These are phyloP conservation scores for Fusarium tuaranense DNA, from an alignment of 2,329 filamentous ascomycete species.

Conservation along the genomic window DNA sequence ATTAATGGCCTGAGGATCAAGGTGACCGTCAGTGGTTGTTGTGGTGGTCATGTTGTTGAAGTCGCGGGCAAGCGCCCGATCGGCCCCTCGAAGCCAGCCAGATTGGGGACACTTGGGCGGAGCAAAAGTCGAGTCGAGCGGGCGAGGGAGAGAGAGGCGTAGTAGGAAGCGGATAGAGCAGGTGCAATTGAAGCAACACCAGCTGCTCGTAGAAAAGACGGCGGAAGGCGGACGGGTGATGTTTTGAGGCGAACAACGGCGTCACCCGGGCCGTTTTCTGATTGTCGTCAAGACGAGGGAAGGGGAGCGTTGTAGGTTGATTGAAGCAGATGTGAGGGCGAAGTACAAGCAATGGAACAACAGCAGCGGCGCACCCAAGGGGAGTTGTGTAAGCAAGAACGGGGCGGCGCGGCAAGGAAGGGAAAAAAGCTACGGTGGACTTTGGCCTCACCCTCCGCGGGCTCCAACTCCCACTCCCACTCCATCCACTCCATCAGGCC, in stretches of 20 bases:
- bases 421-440: constrained; percentile 47
- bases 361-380: constrained; percentile 1
- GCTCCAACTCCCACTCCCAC: background rate
- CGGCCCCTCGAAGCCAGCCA: constrained; percentile 53
- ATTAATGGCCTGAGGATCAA: constrained; percentile 41
- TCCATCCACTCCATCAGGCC: background rate
- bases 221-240: constrained; percentile 8
- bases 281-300: constrained; percentile 38
- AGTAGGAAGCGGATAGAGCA: constrained; percentile 25
- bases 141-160: constrained; percentile 17
- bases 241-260: constrained; percentile 24
- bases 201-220: constrained; percentile 35
- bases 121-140: constrained; percentile 31
- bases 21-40: constrained; percentile 44
- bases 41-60: constrained; percentile 51
- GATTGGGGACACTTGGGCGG: constrained; percentile 41
- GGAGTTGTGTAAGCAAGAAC: constrained; percentile 47
- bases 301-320: constrained; percentile 37
- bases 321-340: constrained; percentile 36
- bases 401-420: constrained; percentile 41
- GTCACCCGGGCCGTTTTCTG: constrained; percentile 36
- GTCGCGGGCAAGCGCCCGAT: constrained; percentile 55
- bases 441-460: constrained; percentile 24
- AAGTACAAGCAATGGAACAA: constrained; percentile 9
- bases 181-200: constrained; percentile 42